A percentile compares a stretch with the other conserved stretches of the same genome.
Evolutionary conservation across 2,329 filamentous ascomycete species (phyloP).

Genomic region (Stemphylium lycopersici): DNA sequence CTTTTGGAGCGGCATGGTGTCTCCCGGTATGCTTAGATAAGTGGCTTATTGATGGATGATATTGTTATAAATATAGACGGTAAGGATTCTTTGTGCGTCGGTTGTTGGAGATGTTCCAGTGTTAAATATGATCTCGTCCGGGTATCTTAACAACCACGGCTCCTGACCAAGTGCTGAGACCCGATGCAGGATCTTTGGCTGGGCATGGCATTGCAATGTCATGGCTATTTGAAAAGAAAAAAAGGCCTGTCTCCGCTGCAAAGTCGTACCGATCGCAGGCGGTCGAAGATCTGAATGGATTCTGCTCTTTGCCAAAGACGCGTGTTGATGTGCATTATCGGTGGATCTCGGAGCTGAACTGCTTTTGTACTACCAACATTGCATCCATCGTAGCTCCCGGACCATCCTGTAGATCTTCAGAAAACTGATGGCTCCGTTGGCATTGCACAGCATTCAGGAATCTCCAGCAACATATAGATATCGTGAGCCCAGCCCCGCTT

Average conservation of each 20-base stretch:
- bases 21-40: not conserved
- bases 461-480: constrained; percentile 17
- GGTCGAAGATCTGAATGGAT: constrained; percentile 15
- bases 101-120: too few species aligned
- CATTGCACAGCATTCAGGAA: constrained; percentile 21
- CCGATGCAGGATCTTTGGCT: not conserved
- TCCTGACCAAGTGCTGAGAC: too few species aligned
- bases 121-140: too few species aligned
- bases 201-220: constrained; percentile 16
- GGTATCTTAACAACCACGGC: too few species aligned
- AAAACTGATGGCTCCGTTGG: constrained; percentile 18
- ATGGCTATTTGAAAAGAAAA: constrained; percentile 12
- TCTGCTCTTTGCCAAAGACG: constrained; percentile 10
- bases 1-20: constrained; percentile 30
- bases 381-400: constrained; percentile 18
- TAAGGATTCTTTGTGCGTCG: too few species aligned
- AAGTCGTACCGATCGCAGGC: constrained; percentile 18
- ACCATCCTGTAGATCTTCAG: constrained; percentile 15
- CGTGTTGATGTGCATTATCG: constrained; percentile 16
- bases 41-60: not conserved
- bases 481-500: constrained; percentile 16
- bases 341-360: constrained; percentile 22
- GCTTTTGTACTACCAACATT: constrained; percentile 26
- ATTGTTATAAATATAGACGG: too few species aligned
- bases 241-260: constrained; percentile 21